Percentiles rank a stretch among this genome's conserved stretches.
These are phyloP conservation scores for Strobilomyces echinocephalus DNA, from an alignment of 768 basidiomycete genomes.

Conservation along the genomic window DNA sequence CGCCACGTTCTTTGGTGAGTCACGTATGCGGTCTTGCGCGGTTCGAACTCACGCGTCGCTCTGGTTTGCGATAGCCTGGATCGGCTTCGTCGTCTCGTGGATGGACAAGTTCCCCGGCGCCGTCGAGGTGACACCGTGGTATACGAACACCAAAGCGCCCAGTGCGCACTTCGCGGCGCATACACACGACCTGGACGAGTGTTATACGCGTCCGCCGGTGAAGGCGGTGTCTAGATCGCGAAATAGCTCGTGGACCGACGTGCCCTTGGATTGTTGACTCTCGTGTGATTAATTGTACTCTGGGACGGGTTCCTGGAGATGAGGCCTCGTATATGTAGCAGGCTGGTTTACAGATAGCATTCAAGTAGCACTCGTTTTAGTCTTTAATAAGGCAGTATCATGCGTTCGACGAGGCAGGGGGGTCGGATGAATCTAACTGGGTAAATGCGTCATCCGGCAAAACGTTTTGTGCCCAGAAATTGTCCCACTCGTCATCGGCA, in stretches of 20 bases:
- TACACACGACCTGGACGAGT: constrained; percentile 21
- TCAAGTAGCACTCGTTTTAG: constrained; percentile 8
- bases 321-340: neutral
- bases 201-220: constrained; percentile 11
- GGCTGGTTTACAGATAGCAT: neutral
- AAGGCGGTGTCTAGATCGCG: constrained; percentile 5
- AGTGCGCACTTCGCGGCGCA: constrained; percentile 26
- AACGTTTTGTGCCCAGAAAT: constrained; percentile 40
- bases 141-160: constrained; percentile 29
- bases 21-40: neutral
- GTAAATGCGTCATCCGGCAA: constrained; percentile 37
- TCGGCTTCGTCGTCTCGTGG: constrained; percentile 23
- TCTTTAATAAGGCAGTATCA: constrained; percentile 6
- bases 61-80: constrained; percentile 10
- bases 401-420: constrained; percentile 9
- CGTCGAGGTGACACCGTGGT: constrained; percentile 21
- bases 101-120: constrained; percentile 27
- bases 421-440: constrained; percentile 11
- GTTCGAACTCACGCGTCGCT: neutral
- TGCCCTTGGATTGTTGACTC: constrained; percentile 13
- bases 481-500: constrained; percentile 45
- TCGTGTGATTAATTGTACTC: neutral
- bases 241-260: constrained; percentile 23
- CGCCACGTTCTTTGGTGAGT: constrained; percentile 26
- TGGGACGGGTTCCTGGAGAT: constrained; percentile 16